Evolutionary conservation across 2,329 filamentous ascomycete species (phyloP).

Genomic region (Oidium heveae): DNA sequence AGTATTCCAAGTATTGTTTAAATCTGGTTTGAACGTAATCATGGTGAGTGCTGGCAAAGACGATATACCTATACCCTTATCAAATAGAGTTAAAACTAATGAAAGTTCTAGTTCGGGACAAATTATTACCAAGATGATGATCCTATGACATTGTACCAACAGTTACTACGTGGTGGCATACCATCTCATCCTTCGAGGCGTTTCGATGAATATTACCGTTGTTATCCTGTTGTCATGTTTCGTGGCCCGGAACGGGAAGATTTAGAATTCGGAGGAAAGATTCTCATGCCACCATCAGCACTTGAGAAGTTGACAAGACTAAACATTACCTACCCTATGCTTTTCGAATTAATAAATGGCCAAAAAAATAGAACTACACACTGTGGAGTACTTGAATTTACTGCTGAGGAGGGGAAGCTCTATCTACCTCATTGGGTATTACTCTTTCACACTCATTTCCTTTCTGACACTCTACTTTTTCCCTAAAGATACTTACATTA

Average conservation of each 20-base stretch:
- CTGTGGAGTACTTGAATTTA: conserved; percentile 88
- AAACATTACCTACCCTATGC: conserved; percentile 90
- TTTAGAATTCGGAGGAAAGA: conserved; percentile 91
- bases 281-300: conserved; percentile 86
- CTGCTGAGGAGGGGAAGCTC: conserved; percentile 86
- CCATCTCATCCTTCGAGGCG: conserved; percentile 29
- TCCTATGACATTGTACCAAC: conserved; percentile 12
- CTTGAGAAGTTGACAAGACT: conserved; percentile 89
- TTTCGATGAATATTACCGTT: conserved; percentile 97
- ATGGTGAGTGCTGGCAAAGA: too few relatives aligned
- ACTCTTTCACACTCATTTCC: background rate
- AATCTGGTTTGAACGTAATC: too few relatives aligned
- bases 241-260: conserved; percentile 70
- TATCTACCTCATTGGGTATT: conserved; percentile 86
- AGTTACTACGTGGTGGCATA: conserved; percentile 9
- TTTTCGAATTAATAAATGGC: conserved; percentile 89
- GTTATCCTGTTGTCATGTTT: conserved; percentile 87
- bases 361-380: conserved; percentile 59
- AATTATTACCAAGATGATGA: conserved; percentile 12
- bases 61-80: too few relatives aligned
- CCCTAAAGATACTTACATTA: background rate
- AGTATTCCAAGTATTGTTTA: too few relatives aligned
- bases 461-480: background rate
- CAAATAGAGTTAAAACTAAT: background rate
- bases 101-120: conserved; percentile 6